Evolutionary conservation across 1,284 basidiomycete species (phyloP).

Genomic region (Sporisorium scitamineum): DNA sequence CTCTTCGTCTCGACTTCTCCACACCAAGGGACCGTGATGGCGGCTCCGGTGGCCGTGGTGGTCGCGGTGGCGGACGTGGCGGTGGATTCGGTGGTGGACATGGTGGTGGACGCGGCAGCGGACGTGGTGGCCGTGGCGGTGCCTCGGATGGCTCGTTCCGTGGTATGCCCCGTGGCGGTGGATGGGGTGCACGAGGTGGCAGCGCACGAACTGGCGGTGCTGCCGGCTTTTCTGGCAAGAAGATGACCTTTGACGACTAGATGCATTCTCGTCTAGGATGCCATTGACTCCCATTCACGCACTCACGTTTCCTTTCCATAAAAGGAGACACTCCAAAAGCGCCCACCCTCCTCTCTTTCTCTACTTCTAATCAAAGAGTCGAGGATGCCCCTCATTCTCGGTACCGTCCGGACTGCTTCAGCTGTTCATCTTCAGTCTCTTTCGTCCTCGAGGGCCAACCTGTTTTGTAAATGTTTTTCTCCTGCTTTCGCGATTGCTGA

Average conservation of each 20-base stretch:
- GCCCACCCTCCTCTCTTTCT: conserved; percentile 16
- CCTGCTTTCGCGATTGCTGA: neutral
- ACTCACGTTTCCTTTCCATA: neutral
- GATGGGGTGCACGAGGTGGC: conserved; percentile 63
- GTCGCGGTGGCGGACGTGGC: conserved; percentile 59
- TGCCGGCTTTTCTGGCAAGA: conserved; percentile 80
- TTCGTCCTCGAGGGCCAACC: neutral
- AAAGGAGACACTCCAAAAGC: conserved; percentile 25
- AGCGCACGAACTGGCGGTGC: conserved; percentile 79
- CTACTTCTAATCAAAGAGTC: neutral
- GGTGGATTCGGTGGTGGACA: conserved; percentile 45
- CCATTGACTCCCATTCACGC: neutral
- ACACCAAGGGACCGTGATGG: conserved; percentile 79
- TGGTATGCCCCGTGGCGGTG: conserved; percentile 69
- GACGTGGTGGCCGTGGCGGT: conserved; percentile 73
- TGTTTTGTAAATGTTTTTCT: conserved; percentile 23
- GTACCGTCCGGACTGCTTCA: conserved; percentile 3
- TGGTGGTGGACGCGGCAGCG: conserved; percentile 76
- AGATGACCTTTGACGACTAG: conserved; percentile 79
- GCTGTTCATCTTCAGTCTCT: conserved; percentile 3
- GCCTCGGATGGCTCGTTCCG: conserved; percentile 72
- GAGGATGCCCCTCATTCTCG: neutral
- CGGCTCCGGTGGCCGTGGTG: conserved; percentile 72
- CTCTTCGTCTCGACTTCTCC: conserved; percentile 87
- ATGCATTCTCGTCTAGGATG: conserved; percentile 8